Conservation (phyloP, 768 basidiomycete genomes). For the Kwoniella sp. region DNA sequence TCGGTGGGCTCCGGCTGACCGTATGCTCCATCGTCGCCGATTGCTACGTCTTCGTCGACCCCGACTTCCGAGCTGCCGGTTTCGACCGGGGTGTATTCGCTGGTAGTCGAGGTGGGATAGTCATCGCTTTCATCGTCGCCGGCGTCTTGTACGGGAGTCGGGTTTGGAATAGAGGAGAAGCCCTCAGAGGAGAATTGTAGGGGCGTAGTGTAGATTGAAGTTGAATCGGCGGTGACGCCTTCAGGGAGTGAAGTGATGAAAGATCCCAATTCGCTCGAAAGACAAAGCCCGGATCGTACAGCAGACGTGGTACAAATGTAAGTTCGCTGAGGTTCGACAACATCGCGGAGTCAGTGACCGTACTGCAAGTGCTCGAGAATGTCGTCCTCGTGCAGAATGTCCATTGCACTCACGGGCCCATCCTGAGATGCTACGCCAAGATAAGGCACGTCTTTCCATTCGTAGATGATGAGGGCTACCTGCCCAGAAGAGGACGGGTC, state of each 20-base stretch:
- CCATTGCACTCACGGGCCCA: slow-evolving; percentile 44
- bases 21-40: neutral
- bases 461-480: slow-evolving; percentile 91
- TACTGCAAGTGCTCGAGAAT: too few species aligned
- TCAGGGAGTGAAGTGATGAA: slow-evolving; percentile 82
- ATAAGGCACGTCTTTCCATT: slow-evolving; percentile 85
- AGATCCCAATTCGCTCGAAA: slow-evolving; percentile 70
- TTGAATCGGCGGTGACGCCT: slow-evolving; percentile 67
- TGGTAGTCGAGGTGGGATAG: neutral
- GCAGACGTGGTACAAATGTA: slow-evolving; percentile 84
- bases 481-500: slow-evolving; percentile 76
- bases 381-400: too few species aligned
- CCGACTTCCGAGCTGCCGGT: neutral
- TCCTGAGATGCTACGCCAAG: slow-evolving; percentile 64
- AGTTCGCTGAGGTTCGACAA: slow-evolving; percentile 82
- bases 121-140: slow-evolving; percentile 14
- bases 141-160: slow-evolving; percentile 4
- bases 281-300: slow-evolving; percentile 72
- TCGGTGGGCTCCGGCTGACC: slow-evolving; percentile 15
- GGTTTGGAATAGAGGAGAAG: slow-evolving; percentile 18
- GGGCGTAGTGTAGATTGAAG: slow-evolving; percentile 85
- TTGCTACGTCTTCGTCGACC: neutral
- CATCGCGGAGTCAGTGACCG: too few species aligned
- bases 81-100: slow-evolving; percentile 4
- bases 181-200: slow-evolving; percentile 62